phyloP scores from a whole-genome alignment of 352 stramenopile species.

The Pythium volutum region DNA sequence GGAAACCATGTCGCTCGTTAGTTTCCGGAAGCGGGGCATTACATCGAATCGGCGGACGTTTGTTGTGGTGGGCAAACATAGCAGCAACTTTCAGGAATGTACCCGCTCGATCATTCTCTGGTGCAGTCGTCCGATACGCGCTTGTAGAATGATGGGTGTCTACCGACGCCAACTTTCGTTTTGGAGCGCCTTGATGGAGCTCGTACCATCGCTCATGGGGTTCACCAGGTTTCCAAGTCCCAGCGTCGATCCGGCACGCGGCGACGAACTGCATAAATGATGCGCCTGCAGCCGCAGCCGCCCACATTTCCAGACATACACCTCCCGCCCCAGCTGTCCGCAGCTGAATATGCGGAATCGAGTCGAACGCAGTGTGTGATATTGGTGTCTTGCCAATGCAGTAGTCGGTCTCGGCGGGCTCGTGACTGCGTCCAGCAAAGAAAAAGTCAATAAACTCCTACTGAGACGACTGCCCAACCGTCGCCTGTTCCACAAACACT shows the following conservation, averaged over 20 bases:
- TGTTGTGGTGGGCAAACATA: neutral
- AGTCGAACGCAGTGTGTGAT: neutral
- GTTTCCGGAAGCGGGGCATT: neutral
- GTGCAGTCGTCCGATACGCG: neutral
- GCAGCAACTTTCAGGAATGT: neutral
- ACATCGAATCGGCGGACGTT: neutral
- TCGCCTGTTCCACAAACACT: neutral
- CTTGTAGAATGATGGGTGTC: neutral
- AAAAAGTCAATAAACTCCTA: neutral
- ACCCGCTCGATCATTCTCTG: neutral
- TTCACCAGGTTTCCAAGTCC: conserved; percentile 20
- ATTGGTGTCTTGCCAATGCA: conserved; percentile 5
- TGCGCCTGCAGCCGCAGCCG: neutral
- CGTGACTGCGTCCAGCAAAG: neutral
- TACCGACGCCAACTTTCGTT: neutral
- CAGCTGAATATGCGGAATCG: neutral
- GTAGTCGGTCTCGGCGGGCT: neutral
- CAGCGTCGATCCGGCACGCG: conserved; percentile 22
- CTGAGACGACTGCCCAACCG: neutral
- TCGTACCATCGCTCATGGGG: neutral
- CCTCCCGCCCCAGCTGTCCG: too few species aligned
- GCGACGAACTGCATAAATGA: conserved; percentile 31
- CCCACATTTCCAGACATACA: conserved; percentile 9
- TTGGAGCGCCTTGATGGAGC: neutral
- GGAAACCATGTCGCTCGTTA: conserved; percentile 20